These are phyloP conservation scores for Citrus maxima DNA, from an alignment of 345 rosid genomes.

Conservation along the genomic window DNA sequence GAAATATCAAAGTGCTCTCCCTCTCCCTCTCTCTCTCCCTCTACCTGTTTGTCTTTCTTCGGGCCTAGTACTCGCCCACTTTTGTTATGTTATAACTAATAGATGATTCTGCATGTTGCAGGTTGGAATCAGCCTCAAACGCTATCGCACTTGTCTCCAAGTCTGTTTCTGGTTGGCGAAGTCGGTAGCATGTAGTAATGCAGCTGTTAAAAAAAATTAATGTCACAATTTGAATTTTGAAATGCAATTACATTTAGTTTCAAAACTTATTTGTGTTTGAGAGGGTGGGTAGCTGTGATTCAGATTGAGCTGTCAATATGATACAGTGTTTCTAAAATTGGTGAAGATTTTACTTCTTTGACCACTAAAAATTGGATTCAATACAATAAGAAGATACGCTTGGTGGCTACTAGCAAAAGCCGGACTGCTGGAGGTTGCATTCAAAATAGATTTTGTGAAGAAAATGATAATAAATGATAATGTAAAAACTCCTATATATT, in stretches of 20 bases:
- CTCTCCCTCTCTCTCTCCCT: conserved; percentile 11
- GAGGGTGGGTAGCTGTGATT: neutral
- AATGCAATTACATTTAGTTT: neutral
- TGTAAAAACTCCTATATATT: no score
- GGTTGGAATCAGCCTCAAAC: conserved; percentile 80
- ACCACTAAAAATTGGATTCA: neutral
- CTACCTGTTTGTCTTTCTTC: neutral
- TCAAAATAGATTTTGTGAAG: neutral
- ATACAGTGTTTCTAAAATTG: neutral
- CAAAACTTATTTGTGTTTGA: neutral
- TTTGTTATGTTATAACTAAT: neutral
- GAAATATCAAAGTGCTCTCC: conserved; percentile 69
- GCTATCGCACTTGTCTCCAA: conserved; percentile 64
- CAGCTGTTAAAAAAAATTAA: neutral
- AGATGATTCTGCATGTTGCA: conserved; percentile 27
- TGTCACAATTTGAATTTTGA: neutral
- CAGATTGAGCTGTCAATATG: neutral
- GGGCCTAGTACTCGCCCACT: no score
- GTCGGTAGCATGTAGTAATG: conserved; percentile 29
- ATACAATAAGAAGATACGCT: neutral
- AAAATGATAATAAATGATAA: neutral
- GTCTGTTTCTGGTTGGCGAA: conserved; percentile 76
- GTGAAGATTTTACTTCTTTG: neutral
- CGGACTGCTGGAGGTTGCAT: no score
- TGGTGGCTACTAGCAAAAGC: neutral